Conservation (phyloP, 225 moss, liverwort and hornwort genomes). For the Takakia lepidozioides region DNA sequence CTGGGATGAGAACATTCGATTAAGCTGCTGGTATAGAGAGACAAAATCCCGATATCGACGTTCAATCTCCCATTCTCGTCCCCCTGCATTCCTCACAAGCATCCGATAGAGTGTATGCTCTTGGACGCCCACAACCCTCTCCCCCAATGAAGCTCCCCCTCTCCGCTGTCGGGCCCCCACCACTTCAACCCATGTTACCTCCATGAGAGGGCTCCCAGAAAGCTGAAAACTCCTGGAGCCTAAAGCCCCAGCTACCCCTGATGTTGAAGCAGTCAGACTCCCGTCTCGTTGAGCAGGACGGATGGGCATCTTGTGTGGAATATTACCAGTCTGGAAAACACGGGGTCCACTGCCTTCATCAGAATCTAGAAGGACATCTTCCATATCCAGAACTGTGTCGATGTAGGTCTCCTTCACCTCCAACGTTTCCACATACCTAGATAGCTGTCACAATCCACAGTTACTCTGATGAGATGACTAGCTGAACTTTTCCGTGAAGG, state of each 20-base stretch:
- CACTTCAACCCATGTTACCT: constrained; percentile 83
- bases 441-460: too few relatives aligned
- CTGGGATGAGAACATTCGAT: constrained; percentile 40
- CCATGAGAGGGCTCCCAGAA: constrained; percentile 28
- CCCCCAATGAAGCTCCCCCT: constrained; percentile 90
- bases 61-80: constrained; percentile 83
- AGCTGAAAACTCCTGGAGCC: constrained; percentile 18
- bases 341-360: constrained; percentile 66
- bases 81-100: constrained; percentile 53
- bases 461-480: too few relatives aligned
- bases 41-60: constrained; percentile 93
- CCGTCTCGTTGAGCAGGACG: constrained; percentile 60
- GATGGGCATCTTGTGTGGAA: constrained; percentile 17
- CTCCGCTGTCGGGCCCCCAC: constrained; percentile 78
- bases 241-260: constrained; percentile 21
- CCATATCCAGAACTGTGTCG: constrained; percentile 95
- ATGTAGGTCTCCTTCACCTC: constrained; percentile 94
- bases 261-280: constrained; percentile 64
- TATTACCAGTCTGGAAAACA: constrained; percentile 36
- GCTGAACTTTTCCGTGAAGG: too few relatives aligned
- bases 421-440: constrained; percentile 85
- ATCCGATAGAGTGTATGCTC: constrained; percentile 86
- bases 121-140: constrained; percentile 91
- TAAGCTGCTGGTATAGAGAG: constrained; percentile 62
- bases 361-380: constrained; percentile 74